These are phyloP conservation scores for Penicillium sclerotigenum DNA, from an alignment of 2,329 filamentous ascomycete genomes.

Conservation along the genomic window DNA sequence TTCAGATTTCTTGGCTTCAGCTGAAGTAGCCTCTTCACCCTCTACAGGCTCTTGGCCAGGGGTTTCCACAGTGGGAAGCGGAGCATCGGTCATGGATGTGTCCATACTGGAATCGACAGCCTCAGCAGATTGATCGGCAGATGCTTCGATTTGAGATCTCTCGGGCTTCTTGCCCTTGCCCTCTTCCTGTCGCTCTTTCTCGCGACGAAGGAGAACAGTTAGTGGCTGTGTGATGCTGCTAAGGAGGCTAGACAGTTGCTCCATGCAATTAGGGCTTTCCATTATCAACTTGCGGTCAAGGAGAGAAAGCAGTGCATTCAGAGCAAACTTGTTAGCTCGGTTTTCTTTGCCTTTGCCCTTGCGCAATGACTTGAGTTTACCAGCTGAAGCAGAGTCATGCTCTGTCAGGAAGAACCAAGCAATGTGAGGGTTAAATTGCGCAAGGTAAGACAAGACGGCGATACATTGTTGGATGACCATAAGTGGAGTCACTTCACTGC, in stretches of 20 bases:
- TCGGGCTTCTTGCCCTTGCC: constrained; percentile 40
- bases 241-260: constrained; percentile 79
- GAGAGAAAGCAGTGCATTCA: constrained; percentile 84
- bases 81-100: constrained; percentile 40
- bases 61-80: constrained; percentile 31
- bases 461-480: constrained; percentile 96
- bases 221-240: constrained; percentile 86
- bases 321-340: constrained; percentile 80
- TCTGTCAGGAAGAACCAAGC: constrained; percentile 91
- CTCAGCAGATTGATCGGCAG: constrained; percentile 25
- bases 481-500: constrained; percentile 85
- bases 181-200: constrained; percentile 65
- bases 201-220: constrained; percentile 74
- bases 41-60: constrained; percentile 26
- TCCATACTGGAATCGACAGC: constrained; percentile 34
- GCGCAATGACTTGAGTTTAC: constrained; percentile 72
- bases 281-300: constrained; percentile 93
- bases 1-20: constrained; percentile 27
- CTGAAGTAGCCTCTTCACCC: constrained; percentile 30
- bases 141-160: constrained; percentile 20
- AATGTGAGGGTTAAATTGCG: constrained; percentile 79
- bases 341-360: constrained; percentile 87
- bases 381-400: constrained; percentile 73
- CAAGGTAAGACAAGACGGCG: constrained; percentile 77
- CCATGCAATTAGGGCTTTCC: constrained; percentile 96